Conservation (phyloP, 2,329 filamentous ascomycete species). For the Pseudogymnoascus sp. region DNA sequence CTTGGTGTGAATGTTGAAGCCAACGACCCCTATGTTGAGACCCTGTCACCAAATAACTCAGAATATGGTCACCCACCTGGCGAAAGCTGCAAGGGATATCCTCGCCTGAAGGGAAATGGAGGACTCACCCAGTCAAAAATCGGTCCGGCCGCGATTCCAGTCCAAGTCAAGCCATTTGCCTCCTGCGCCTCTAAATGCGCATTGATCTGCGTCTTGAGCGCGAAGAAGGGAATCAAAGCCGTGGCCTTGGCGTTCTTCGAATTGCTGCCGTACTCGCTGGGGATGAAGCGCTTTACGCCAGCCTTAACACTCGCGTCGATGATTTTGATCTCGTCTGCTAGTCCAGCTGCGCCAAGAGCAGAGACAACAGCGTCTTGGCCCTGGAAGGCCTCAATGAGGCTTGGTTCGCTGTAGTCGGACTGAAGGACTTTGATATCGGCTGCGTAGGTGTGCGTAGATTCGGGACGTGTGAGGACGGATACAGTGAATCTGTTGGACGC, state of each 20-base stretch:
- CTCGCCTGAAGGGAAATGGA: slow-evolving; percentile 12
- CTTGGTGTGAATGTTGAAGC: slow-evolving; percentile 26
- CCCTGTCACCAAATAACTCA: slow-evolving; percentile 15
- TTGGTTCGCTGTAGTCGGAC: slow-evolving; percentile 8
- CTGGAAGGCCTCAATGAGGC: slow-evolving; percentile 19
- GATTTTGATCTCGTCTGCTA: slow-evolving; percentile 41
- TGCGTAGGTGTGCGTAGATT: slow-evolving; percentile 17
- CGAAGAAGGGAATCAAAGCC: slow-evolving; percentile 23
- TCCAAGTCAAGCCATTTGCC: slow-evolving; percentile 23
- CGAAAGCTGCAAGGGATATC: slow-evolving; percentile 13
- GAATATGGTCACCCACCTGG: neutral
- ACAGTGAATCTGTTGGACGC: slow-evolving; percentile 18
- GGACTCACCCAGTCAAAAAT: slow-evolving; percentile 19
- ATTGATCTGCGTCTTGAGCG: slow-evolving; percentile 29
- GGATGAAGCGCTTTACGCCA: slow-evolving; percentile 49
- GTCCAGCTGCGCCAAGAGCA: slow-evolving; percentile 30
- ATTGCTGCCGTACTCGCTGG: slow-evolving; percentile 43
- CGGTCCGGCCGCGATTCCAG: slow-evolving; percentile 25
- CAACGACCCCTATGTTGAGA: slow-evolving; percentile 23
- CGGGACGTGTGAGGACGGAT: slow-evolving; percentile 24
- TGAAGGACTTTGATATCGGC: slow-evolving; percentile 14
- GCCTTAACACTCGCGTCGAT: slow-evolving; percentile 50
- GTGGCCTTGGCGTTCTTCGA: slow-evolving; percentile 17
- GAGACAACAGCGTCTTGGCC: slow-evolving; percentile 36
- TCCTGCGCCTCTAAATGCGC: slow-evolving; percentile 24